Conservation (phyloP, 2,329 filamentous ascomycete species). For the Anthostomella pinea region DNA sequence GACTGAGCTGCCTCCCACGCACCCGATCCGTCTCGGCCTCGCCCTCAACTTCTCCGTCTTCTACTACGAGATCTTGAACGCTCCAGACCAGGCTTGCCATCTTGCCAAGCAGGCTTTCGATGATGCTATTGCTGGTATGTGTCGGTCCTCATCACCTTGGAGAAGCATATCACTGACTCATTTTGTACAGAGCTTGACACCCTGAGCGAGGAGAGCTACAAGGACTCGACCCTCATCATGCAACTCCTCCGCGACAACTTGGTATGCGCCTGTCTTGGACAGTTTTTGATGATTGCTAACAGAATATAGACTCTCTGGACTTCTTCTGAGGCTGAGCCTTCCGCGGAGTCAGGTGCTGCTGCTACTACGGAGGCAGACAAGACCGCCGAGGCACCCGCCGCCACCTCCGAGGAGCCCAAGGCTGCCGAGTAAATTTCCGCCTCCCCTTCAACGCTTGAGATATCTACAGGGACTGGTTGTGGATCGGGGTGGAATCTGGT, state of each 20-base stretch:
- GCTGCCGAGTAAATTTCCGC: conserved; percentile 52
- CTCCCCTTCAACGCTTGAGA: conserved; percentile 38
- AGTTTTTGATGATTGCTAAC: neutral
- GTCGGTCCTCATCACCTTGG: neutral
- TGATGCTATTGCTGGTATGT: conserved; percentile 80
- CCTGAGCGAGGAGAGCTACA: conserved; percentile 97
- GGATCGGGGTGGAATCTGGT: conserved; percentile 52
- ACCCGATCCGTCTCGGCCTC: conserved; percentile 89
- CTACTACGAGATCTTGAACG: conserved; percentile 99
- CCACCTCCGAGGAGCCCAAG: conserved; percentile 69
- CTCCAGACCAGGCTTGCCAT: conserved; percentile 96
- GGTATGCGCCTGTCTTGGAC: conserved; percentile 49
- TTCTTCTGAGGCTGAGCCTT: conserved; percentile 90
- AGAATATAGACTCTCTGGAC: conserved; percentile 87
- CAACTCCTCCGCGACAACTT: conserved; percentile 96
- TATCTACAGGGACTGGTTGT: conserved; percentile 43
- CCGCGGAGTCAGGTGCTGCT: conserved; percentile 50
- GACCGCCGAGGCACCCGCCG: conserved; percentile 52
- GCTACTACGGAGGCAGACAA: conserved; percentile 55
- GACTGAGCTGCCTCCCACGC: conserved; percentile 84
- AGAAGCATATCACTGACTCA: conserved; percentile 21
- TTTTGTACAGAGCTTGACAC: conserved; percentile 77
- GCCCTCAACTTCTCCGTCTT: conserved; percentile 97
- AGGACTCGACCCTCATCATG: conserved; percentile 98
- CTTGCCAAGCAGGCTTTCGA: conserved; percentile 95